phyloP scores from a whole-genome alignment of 805 yeast genomes.

The Saccharomycopsis schoenii region DNA sequence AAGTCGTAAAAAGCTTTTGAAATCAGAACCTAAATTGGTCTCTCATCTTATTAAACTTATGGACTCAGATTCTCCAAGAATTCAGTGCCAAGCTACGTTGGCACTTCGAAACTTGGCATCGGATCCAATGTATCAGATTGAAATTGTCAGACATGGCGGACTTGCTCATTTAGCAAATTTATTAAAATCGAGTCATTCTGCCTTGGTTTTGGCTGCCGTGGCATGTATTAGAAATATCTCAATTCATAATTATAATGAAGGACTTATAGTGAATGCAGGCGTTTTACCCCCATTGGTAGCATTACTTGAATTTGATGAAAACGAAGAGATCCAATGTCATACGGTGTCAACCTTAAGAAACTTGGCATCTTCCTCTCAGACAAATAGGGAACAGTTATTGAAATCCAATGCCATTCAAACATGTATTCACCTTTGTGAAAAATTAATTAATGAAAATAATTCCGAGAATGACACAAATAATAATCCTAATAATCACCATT shows the following conservation, averaged over 20 bases:
- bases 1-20: slow-evolving; percentile 78
- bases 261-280: slow-evolving; percentile 92
- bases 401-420: slow-evolving; percentile 94
- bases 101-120: slow-evolving; percentile 94
- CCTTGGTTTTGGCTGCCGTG: slow-evolving; percentile 89
- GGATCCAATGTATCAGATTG: slow-evolving; percentile 91
- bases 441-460: slow-evolving; percentile 16
- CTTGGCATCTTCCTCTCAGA: slow-evolving; percentile 90
- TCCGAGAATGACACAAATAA: slow-evolving; percentile 84
- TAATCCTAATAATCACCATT: neutral
- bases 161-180: slow-evolving; percentile 86
- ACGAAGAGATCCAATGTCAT: slow-evolving; percentile 96
- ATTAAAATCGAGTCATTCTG: slow-evolving; percentile 82
- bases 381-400: slow-evolving; percentile 81
- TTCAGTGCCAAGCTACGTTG: slow-evolving; percentile 96
- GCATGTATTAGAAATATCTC: slow-evolving; percentile 97
- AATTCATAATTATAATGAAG: slow-evolving; percentile 93
- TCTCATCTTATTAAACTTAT: slow-evolving; percentile 78
- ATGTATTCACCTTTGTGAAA: slow-evolving; percentile 77
- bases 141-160: slow-evolving; percentile 92
- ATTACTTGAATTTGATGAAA: slow-evolving; percentile 72
- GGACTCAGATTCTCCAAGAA: slow-evolving; percentile 90
- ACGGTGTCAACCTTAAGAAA: slow-evolving; percentile 94
- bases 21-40: slow-evolving; percentile 88
- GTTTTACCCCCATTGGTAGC: slow-evolving; percentile 85